A percentile compares a stretch with the other conserved stretches of the same genome.
Conservation (phyloP, 257 asterid species). For the Forsythia viridissima region DNA sequence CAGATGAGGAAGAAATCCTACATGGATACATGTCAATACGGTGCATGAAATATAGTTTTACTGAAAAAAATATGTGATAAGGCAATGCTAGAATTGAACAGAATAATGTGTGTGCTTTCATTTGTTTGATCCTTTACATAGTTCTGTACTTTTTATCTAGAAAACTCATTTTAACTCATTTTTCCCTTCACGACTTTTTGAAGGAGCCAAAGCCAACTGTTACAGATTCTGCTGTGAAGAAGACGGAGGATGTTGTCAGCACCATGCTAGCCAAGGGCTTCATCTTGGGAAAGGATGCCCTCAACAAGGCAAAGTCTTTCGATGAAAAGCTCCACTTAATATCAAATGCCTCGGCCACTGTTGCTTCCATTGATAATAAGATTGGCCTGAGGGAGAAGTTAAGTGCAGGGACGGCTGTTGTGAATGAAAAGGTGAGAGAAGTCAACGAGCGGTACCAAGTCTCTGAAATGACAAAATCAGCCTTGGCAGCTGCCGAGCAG, state of each 20-base stretch:
- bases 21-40: too few species aligned
- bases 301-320: constrained; percentile 48
- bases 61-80: too few species aligned
- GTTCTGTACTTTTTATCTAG: neutral
- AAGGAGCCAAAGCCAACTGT: constrained; percentile 28
- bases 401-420: constrained; percentile 43
- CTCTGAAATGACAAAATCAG: constrained; percentile 45
- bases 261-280: constrained; percentile 63
- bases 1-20: neutral
- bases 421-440: constrained; percentile 48
- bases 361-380: constrained; percentile 46
- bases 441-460: constrained; percentile 47
- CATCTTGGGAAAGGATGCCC: constrained; percentile 57
- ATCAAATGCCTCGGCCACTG: constrained; percentile 50
- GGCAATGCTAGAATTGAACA: too few species aligned
- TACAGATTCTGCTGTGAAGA: constrained; percentile 27
- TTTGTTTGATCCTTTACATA: neutral
- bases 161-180: too few species aligned
- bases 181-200: neutral
- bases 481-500: constrained; percentile 49
- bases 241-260: constrained; percentile 63
- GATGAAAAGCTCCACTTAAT: constrained; percentile 56
- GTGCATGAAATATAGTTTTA: too few species aligned
- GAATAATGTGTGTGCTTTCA: too few species aligned
- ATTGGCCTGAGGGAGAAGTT: constrained; percentile 56